Evolutionary conservation across 2,329 filamentous ascomycete genomes (phyloP), one percentile per base, ranked within the genome.

Genomic region (Diplodia scrobiculata): DNA sequence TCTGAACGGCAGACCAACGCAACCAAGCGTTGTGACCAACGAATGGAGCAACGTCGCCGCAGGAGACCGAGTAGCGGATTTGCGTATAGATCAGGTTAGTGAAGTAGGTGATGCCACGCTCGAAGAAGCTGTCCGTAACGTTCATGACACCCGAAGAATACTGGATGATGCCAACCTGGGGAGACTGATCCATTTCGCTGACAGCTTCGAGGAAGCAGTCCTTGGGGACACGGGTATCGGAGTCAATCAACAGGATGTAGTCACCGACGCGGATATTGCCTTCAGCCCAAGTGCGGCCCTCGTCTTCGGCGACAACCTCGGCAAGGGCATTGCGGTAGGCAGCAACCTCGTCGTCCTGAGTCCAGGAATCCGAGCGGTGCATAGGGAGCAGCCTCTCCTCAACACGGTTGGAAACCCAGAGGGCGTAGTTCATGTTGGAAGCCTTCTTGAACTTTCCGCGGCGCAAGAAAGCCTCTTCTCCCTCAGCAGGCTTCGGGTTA

Each of bases 1-100:
- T 85, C 76, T 92, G 90, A 66, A 92, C 84, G 38, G 90, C 89
- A 60, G 86, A 85, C 90, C 89, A 92, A 71, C 89, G 87, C 25
- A 92, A 84, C 52, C 92, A 83, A 60, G 89, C 89, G 70, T 92
- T 92, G 79, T 92, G 90, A n/a, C 90, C 90, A 72, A 92, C 90
- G 72, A 92, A 92, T 53, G 90, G 90, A 25, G 89, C 89, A 48
- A 91, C 89, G 71, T 92, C 89, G 45, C 89, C 89, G 75, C 89
- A 90, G 66, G 89, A 85, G 36, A 92, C 89, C n/a, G 88, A 88
- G 77, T 89, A 92, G 52, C 87, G 86, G 73, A 92, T 92, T 69
- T 89, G 89, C 41, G 87, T 88, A 80, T 92, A 91, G 75, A 92
- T 88, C 41, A 91, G 82, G 75, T 91, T 86, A 68, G 79, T 76